phyloP scores from a whole-genome alignment of 192 early-diverging fungal species.

The Lobosporangium transversale region DNA sequence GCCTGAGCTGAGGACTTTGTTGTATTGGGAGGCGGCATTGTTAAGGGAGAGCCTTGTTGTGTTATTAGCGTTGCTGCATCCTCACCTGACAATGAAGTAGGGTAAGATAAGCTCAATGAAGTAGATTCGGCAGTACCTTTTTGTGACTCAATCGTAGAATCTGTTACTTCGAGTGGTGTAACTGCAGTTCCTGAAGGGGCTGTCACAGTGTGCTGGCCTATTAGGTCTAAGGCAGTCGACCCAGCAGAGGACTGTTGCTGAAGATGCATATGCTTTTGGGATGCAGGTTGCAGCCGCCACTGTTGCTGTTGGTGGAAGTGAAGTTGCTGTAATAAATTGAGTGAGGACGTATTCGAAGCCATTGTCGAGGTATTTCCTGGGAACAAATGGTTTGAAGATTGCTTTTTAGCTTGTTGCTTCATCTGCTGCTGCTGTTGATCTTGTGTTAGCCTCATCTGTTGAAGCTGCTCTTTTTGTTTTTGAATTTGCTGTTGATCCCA shows the following conservation, averaged over 20 bases:
- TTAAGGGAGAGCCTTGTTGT: no score
- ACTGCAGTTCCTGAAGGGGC: no score
- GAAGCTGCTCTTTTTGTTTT: slow-evolving; percentile 19
- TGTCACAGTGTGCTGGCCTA: background rate
- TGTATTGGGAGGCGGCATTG: no score
- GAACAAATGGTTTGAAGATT: background rate
- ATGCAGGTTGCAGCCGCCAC: background rate
- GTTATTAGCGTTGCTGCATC: no score
- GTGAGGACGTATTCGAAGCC: slow-evolving; percentile 18
- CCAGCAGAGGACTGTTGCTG: no score
- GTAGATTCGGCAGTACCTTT: no score
- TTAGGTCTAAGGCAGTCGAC: no score
- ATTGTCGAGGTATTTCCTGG: slow-evolving; percentile 19
- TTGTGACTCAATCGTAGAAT: no score
- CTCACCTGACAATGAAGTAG: no score
- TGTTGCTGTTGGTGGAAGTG: background rate
- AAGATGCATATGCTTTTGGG: background rate
- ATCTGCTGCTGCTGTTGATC: slow-evolving; percentile 3
- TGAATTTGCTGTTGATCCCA: slow-evolving; percentile 51
- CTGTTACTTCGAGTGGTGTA: no score
- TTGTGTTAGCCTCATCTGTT: slow-evolving; percentile 10
- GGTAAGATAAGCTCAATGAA: no score
- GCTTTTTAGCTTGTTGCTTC: slow-evolving; percentile 12
- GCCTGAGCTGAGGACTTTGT: no score
- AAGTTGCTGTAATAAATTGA: background rate